Evolutionary conservation across 2,329 filamentous ascomycete genomes (phyloP), one percentile per base, ranked within the genome.

Genomic region (Botrytis galanthina): DNA sequence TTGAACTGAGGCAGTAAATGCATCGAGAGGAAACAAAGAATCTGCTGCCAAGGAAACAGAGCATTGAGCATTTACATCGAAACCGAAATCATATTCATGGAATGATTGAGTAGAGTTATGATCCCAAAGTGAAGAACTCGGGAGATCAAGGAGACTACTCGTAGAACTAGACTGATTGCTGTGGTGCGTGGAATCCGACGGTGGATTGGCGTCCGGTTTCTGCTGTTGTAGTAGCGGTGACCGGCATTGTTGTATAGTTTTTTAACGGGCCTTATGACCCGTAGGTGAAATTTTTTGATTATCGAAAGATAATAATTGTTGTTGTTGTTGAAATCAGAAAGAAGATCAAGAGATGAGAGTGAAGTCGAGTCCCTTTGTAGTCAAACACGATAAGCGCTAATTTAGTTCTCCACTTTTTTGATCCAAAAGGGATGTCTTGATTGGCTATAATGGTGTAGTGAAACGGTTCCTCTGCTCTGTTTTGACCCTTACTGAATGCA

Each of bases 261-360:
- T 57, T n/a, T 73, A 77, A 74, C 76, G 77, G 76, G 76, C 76
- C 44, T 64, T 57, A 20, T 51, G 77, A 78, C 77, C 77, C 76
- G 77, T 77, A 37, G 51, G 39, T 57, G 32, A 63, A 14, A 12
- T 60, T 68, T 14, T 14, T 54, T 39, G 35, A 32, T 57, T 68
- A 54, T 68, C 66, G 48, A 68, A 68, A 57, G 48, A 68, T 57
- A 57, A 57, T 57, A 16, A 4, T 32, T 42, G 63, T 46, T 5
- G 62, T 46, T 5, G 62, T 54, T 42, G 66, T 39, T 42, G 66
- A 32, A 42, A 35, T 18, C 4, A 39, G 51, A 61, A 70, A 20
- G 39, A 29, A 44, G 59, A 46, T 35, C n/a, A 44, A n/a, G 37
- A 22, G 42, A 10, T 9, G 26, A 51, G 64, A 22, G 20, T 42